Evolutionary conservation across 2,329 filamentous ascomycete species (phyloP), one percentile per base, ranked within the genome.

Genomic region (Diplodia mutila): DNA sequence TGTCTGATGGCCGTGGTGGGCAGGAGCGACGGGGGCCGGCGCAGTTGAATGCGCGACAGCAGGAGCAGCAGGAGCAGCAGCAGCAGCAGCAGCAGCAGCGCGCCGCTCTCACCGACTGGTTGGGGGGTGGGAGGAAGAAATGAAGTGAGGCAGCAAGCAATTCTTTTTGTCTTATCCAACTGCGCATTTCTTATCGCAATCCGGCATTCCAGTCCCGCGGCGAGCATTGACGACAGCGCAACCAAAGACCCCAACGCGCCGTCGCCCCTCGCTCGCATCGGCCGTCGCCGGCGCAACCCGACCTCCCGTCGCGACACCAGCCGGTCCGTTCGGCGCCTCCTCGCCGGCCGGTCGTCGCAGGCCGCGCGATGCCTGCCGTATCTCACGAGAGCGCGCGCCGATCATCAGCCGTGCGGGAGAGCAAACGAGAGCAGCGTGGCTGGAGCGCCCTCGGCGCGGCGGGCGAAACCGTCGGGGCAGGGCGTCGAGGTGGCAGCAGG

Each of bases 141-240:
- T 29, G 25, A 25, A 48, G 46, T 16, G 29, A 32, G 32, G n/a
- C 23, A 34, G 25, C n/a, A 23, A 42, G 42, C 23, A 12, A 23
- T 37, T 25, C 57, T 34, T 61, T 51, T 25, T 34, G 57, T 51
- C 27, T 63, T 48, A 63, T 34, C 25, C 57, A 49, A 49, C 18
- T 61, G 21, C 57, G 57, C 42, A 39, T 61, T 25, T 49, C 59
- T 63, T 63, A 63, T 63, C 59, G 59, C 59, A 32, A 61, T 61
- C 9, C 23, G 57, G 59, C 59, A 63, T 63, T 63, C 59, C 59
- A 23, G 46, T 51, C 55, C 59, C 57, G 39, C 42, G 59, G 39
- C 42, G 59, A 25, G 59, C 59, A 48, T 49, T 61, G 57, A 61
- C 57, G 39, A 23, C 55, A 51, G 14, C 16, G 53, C 39, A 21